Percentiles rank a stretch among this genome's conserved stretches.
These are phyloP conservation scores for Geotrichum reessii DNA, from an alignment of 1,139 yeast genomes.

Conservation along the genomic window DNA sequence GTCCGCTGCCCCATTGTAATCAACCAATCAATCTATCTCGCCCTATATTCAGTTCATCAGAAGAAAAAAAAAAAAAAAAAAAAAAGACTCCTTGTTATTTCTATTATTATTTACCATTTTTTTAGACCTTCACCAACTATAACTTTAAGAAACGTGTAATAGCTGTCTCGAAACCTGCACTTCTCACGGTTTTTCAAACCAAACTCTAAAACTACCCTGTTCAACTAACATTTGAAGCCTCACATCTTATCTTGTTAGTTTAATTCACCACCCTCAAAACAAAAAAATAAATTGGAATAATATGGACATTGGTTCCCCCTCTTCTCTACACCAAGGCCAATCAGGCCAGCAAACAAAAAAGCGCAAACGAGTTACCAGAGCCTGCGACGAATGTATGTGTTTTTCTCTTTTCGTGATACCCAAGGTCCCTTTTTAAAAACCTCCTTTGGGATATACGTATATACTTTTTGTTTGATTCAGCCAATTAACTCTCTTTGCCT, in stretches of 20 bases:
- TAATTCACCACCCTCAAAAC: not conserved
- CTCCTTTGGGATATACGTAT: not conserved
- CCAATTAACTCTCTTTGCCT: slow-evolving; percentile 3
- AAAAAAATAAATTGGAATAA: too few relatives aligned
- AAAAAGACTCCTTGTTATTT: not conserved
- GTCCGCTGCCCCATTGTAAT: not conserved
- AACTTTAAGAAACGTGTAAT: not conserved
- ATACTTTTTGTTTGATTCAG: not conserved
- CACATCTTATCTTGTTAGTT: not conserved
- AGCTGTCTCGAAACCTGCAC: not conserved
- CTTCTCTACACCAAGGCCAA: not conserved
- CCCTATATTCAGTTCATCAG: not conserved
- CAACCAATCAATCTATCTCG: not conserved
- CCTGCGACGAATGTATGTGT: slow-evolving; percentile 69
- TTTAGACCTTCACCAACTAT: not conserved
- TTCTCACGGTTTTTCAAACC: not conserved
- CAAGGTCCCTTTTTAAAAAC: not conserved
- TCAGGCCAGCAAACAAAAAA: slow-evolving; percentile 35
- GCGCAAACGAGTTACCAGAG: slow-evolving; percentile 74
- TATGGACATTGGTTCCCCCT: not conserved
- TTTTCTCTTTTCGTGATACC: not conserved
- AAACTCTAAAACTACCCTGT: not conserved
- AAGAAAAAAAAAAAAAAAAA: not conserved
- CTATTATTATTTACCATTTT: not conserved
- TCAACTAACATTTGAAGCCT: not conserved